Base-by-base conservation (phyloP, 352 stramenopile species). In the Globisporangium emineosum region DNA sequence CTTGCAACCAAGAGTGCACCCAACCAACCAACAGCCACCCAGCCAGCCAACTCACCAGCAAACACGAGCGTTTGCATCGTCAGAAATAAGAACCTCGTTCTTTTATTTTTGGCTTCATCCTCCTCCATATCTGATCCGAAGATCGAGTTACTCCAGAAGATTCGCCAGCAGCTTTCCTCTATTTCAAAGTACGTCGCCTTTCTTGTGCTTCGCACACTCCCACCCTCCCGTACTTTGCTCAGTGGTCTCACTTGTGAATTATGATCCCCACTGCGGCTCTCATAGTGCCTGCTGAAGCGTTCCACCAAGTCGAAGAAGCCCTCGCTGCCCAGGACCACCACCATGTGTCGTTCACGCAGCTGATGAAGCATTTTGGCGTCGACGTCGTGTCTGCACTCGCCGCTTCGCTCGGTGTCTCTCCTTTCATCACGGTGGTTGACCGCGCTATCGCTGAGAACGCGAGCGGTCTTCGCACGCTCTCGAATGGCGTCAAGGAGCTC, bases 371-470 rank as follows among this genome's bases (percentile, higher is more conserved):
- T 40, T 52, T 68, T 59, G 35, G 71, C 57, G 21, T 73, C 1
- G 86, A 94, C 68, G 42, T 88, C 27, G 73, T 69, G 13, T 75
- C 86, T 23, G 86, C 86, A 21, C 66, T 77, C 59, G 60, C 68
- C 15, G 83, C 86, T 19, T 94, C 86, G 9, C 64, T 93, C 40
- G 81, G 71, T 12, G 82, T 92, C 6, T 85, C 83, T 21, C 86
- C 86, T 51, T 93, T 94, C 72, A 96, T 95, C 72, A 91, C 86
- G 19, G 85, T 94, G 61, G 79, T 96, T 35, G 89, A 96, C 65
- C 88, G 88, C 35, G 83, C 86, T 30, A 96, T 96, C 71, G 90
- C 94, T 47, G 86, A 94, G 71, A 96, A 96, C 66, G 86, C 87
- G 19, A 91, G 77, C 40, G 88, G 88, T 23, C 73, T 77, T 7